These are phyloP conservation scores for Trichoderma sp. DNA, from an alignment of 2,329 filamentous ascomycete species.

Conservation along the genomic window DNA sequence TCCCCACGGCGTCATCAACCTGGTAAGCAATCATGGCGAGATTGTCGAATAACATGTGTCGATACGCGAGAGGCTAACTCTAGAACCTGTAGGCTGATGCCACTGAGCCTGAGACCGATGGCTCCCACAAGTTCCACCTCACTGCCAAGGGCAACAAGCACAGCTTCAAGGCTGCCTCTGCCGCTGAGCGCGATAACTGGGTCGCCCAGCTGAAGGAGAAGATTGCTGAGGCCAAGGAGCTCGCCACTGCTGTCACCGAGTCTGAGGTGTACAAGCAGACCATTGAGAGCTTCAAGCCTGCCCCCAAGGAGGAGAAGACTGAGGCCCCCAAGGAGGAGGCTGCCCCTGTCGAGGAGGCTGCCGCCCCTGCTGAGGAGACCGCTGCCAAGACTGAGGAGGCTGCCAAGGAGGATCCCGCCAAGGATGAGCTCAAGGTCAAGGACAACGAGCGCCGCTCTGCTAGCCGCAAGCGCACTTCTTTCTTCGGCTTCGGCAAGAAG, in stretches of 20 bases:
- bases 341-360: constrained; percentile 14
- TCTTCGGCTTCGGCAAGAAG: constrained; percentile 65
- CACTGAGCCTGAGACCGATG: constrained; percentile 73
- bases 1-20: constrained; percentile 79
- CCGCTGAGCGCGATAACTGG: constrained; percentile 89
- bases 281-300: constrained; percentile 67
- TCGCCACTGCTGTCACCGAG: constrained; percentile 70
- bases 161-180: constrained; percentile 78
- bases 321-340: constrained; percentile 37
- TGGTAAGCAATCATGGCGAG: constrained; percentile 59
- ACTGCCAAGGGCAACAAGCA: constrained; percentile 87
- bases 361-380: constrained; percentile 36
- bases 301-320: constrained; percentile 37
- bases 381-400: constrained; percentile 43
- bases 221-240: constrained; percentile 80
- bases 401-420: constrained; percentile 40
- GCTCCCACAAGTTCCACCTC: constrained; percentile 81
- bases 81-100: constrained; percentile 52
- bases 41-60: not conserved
- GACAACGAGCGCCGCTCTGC: constrained; percentile 62
- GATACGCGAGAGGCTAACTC: not conserved
- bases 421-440: constrained; percentile 57
- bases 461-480: constrained; percentile 66
- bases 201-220: constrained; percentile 79
- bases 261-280: constrained; percentile 88